Evolutionary conservation across 73 alveolate genomes (phyloP), one percentile per base, ranked within the genome.

Genomic region (Tetrahymena malaccensis): DNA sequence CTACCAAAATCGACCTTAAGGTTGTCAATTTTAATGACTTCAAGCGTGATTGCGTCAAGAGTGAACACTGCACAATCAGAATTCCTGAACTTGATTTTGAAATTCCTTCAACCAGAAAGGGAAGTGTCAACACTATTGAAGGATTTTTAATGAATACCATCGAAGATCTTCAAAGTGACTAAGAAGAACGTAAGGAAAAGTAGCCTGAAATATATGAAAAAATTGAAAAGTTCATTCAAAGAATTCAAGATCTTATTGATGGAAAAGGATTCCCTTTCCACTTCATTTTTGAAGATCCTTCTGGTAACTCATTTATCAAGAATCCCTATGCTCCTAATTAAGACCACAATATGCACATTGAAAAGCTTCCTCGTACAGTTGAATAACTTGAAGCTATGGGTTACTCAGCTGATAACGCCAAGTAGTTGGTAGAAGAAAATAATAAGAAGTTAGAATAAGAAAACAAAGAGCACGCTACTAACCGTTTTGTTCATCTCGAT

Each of bases 81-180:
- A 96, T 99, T 84, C 99, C 99, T 11, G 99, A 98, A 55, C 96
- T 99, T 85, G 99, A 98, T 22, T 96, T 99, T 15, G 99, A 98
- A 95, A 98, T 99, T 95, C 99, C 99, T 35, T 50, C 98, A 21
- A 99, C 99, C 31, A 98, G 98, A 96, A 98, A 99, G 96, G 99
- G 99, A 31, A 98, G 98, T 85, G 97, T 99, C 94, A 98, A 98
- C 94, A 99, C 99, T 4, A 93, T 99, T 93, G 99, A 99, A 94
- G 99, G 99, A 43, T 98, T 97, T 96, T 93, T 98, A 43, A 84
- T 95, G 84, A 98, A 97, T 31, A 58, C 99, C 19, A 97, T 97
- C 93, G 99, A 99, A 56, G 99, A 98, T 94, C 97, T 99, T 13
- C 94, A 96, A 55, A 97, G 97, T 89, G 96, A 96, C 43, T 96